Evolutionary conservation across 805 yeast genomes (phyloP).

Genomic region (Wickerhamiella azyma): DNA sequence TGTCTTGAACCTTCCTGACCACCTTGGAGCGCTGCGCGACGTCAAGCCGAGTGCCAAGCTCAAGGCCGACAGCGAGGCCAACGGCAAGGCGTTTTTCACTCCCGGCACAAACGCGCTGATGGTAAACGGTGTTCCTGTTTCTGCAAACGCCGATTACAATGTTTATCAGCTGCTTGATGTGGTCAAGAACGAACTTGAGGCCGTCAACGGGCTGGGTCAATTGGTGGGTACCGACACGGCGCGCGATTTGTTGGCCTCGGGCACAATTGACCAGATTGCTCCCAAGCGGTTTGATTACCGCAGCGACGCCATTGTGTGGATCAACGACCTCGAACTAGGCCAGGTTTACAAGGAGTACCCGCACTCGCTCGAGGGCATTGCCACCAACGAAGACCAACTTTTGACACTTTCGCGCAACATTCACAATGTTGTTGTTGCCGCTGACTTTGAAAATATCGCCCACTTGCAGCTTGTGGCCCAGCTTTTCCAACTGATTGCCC

Average conservation of each 20-base stretch:
- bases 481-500: slow-evolving; percentile 23
- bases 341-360: slow-evolving; percentile 36
- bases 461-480: slow-evolving; percentile 38
- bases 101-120: slow-evolving; percentile 31
- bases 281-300: slow-evolving; percentile 25
- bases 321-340: slow-evolving; percentile 67
- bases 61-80: slow-evolving; percentile 18
- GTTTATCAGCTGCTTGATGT: slow-evolving; percentile 24
- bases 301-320: slow-evolving; percentile 39
- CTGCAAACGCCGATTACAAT: slow-evolving; percentile 31
- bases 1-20: slow-evolving; percentile 43
- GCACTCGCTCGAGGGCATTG: slow-evolving; percentile 34
- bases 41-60: slow-evolving; percentile 6
- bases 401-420: slow-evolving; percentile 50
- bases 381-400: slow-evolving; percentile 30
- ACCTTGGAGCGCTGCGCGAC: slow-evolving; percentile 24
- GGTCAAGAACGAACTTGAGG: slow-evolving; percentile 28
- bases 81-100: slow-evolving; percentile 11
- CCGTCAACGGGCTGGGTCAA: slow-evolving; percentile 19
- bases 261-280: slow-evolving; percentile 9
- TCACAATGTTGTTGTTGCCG: slow-evolving; percentile 56
- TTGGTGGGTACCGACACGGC: slow-evolving; percentile 26
- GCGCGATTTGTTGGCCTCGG: slow-evolving; percentile 18
- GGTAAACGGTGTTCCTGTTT: slow-evolving; percentile 50
- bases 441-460: slow-evolving; percentile 41